Evolutionary conservation across 352 stramenopile genomes (phyloP).

Genomic region (Globisporangium parvum): DNA sequence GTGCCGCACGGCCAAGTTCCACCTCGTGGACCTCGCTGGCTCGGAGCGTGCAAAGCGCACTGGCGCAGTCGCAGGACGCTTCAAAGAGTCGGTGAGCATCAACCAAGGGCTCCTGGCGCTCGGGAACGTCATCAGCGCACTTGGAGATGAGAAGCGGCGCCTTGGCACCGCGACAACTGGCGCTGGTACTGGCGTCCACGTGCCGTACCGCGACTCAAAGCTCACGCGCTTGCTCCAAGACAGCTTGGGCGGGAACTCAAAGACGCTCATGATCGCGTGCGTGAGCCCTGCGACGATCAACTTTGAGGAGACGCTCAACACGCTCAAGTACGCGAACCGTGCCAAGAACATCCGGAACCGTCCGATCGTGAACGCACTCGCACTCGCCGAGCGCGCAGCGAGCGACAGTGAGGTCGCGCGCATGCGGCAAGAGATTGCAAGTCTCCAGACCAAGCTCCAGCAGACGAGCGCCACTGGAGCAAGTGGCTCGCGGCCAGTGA

Average conservation of each 20-base stretch:
- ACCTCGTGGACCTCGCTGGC: constrained; percentile 94
- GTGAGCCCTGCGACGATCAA: constrained; percentile 75
- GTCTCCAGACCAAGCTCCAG: constrained; percentile 62
- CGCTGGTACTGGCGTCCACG: constrained; percentile 36
- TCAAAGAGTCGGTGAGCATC: constrained; percentile 95
- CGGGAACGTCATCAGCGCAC: constrained; percentile 93
- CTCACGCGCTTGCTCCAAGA: constrained; percentile 87
- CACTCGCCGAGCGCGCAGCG: constrained; percentile 41
- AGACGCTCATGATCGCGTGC: constrained; percentile 90
- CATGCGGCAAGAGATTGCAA: constrained; percentile 75
- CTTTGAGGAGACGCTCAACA: constrained; percentile 96
- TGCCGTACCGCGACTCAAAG: constrained; percentile 91
- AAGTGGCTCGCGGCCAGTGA: constrained; percentile 1
- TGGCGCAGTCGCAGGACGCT: constrained; percentile 74
- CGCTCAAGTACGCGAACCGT: constrained; percentile 97
- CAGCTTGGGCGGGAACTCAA: constrained; percentile 83
- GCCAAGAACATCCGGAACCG: constrained; percentile 99
- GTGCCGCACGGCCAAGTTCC: constrained; percentile 85
- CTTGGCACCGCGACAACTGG: constrained; percentile 10
- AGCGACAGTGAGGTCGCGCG: constrained; percentile 54
- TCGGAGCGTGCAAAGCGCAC: constrained; percentile 93
- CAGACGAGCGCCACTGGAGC: constrained; percentile 13
- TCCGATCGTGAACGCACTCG: constrained; percentile 93
- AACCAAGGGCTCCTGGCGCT: constrained; percentile 94
- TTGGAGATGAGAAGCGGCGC: constrained; percentile 88